Conservation (phyloP, 495 filamentous ascomycete genomes). For the Aspergillus carlsbadensis region DNA sequence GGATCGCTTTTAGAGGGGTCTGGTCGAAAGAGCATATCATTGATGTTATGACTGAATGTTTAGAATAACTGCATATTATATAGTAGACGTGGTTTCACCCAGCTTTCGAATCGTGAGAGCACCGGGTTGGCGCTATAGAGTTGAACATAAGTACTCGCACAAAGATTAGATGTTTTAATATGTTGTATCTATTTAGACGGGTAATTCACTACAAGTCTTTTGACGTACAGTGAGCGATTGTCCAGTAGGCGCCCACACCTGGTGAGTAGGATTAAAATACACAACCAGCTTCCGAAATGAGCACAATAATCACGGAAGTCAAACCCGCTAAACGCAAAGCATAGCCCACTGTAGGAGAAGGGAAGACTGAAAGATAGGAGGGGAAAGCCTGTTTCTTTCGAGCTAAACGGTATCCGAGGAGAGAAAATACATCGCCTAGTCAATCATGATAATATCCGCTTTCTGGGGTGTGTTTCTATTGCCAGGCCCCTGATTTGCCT, state of each 20-base stretch:
- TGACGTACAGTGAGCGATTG: not conserved
- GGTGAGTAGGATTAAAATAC: not conserved
- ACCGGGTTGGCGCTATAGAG: no score
- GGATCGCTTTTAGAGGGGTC: constrained; percentile 30
- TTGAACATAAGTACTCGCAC: no score
- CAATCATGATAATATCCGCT: constrained; percentile 42
- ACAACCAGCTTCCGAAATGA: not conserved
- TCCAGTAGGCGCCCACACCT: not conserved
- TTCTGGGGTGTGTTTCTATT: constrained; percentile 16
- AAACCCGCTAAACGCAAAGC: constrained; percentile 8
- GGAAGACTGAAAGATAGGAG: not conserved
- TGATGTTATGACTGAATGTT: not conserved
- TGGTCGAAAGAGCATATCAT: not conserved
- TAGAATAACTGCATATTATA: not conserved
- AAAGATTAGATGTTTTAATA: no score
- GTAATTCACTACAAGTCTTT: no score
- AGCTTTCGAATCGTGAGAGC: no score
- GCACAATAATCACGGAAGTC: constrained; percentile 1
- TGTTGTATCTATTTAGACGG: no score
- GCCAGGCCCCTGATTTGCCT: not conserved
- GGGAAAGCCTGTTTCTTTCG: not conserved
- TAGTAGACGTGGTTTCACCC: no score
- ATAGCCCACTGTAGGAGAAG: not conserved
- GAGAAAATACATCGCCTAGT: constrained; percentile 19
- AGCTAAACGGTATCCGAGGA: not conserved